These are phyloP conservation scores for Sporothrix curviconia DNA, from an alignment of 2,329 filamentous ascomycete species.

Conservation along the genomic window DNA sequence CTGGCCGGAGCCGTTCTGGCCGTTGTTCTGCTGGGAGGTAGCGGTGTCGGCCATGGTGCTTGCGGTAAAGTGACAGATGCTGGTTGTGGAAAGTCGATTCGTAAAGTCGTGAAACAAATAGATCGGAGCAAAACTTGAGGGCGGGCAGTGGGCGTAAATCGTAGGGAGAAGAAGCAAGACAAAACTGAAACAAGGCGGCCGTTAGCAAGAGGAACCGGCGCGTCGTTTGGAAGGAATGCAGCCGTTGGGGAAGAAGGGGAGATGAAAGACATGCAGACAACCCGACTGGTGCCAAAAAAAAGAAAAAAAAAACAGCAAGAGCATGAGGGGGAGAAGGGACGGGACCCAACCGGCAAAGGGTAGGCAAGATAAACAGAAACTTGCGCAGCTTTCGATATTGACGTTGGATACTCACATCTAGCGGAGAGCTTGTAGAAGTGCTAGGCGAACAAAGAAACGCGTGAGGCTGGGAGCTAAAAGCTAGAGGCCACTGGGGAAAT, in stretches of 20 bases:
- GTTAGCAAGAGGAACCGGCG: no score
- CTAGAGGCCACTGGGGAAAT: neutral
- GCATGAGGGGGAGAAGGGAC: neutral
- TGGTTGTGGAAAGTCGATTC: neutral
- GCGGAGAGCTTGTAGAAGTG: neutral
- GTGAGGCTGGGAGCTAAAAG: neutral
- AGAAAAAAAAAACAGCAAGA: neutral
- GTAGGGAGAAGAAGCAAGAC: slow-evolving; percentile 1
- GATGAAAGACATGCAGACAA: no score
- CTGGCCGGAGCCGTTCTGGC: slow-evolving; percentile 61
- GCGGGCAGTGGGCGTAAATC: slow-evolving; percentile 14
- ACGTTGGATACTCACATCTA: no score
- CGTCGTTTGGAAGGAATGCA: no score
- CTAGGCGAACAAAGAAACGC: neutral
- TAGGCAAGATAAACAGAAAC: no score
- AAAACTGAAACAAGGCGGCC: slow-evolving; percentile 10
- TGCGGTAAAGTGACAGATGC: neutral
- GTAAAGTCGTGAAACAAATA: slow-evolving; percentile 20
- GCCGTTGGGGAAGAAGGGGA: no score
- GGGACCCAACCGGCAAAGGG: no score
- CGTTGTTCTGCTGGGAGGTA: slow-evolving; percentile 59
- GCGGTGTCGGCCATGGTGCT: slow-evolving; percentile 71
- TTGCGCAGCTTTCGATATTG: no score
- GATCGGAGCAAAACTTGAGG: slow-evolving; percentile 28
- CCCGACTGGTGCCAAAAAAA: no score